Evolutionary conservation across 139 green algal species (phyloP), one percentile per base, ranked within the genome.

Genomic region (Chlamydomonas sp.): DNA sequence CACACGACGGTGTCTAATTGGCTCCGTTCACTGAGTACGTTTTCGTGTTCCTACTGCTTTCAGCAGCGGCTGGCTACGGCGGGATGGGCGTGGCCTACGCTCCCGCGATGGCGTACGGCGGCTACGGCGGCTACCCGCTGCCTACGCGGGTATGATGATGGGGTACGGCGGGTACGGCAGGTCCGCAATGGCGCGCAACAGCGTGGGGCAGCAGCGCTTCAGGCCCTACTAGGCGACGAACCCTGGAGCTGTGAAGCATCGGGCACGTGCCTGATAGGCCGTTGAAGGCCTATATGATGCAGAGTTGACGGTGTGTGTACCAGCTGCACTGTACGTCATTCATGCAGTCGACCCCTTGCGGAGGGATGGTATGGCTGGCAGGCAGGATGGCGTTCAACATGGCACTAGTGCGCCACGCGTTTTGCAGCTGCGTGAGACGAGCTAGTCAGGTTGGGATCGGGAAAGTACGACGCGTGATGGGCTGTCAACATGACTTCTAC

Each of bases 51-150:
- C 69, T 76, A 16, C 9, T 12, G 10, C 14, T 14, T 20, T 14
- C 16, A 16, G 17, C 77, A 58, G 63, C 67, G 3, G 16, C 84
- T 61, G 84, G 84, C 12, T 82, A 83, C 58, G 74, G 75, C 63
- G 75, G 75, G 15, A 88, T 88, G n/a, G 71, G 81, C 69, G 77
- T 86, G 69, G 81, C 81, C 12, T 87, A 87, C 62, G 80, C 80
- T 4, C 83, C 83, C 4, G 83, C 83, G 60, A 75, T 81, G 73
- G 73, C 83, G 5, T 87, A 87, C 57, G 84, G 84, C 75, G 83
- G 83, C 17, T 82, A 82, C 63, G 83, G 83, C 31, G 84, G 84
- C 84, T 88, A 83, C 58, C 84, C 2, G 80, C 67, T 14, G 66
- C 12, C 10, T 71, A 71, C 66, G 66, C 10, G 10, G 10, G 10